phyloP scores from a whole-genome alignment of 1,284 basidiomycete genomes.

The Leccinum pallidistipes region DNA sequence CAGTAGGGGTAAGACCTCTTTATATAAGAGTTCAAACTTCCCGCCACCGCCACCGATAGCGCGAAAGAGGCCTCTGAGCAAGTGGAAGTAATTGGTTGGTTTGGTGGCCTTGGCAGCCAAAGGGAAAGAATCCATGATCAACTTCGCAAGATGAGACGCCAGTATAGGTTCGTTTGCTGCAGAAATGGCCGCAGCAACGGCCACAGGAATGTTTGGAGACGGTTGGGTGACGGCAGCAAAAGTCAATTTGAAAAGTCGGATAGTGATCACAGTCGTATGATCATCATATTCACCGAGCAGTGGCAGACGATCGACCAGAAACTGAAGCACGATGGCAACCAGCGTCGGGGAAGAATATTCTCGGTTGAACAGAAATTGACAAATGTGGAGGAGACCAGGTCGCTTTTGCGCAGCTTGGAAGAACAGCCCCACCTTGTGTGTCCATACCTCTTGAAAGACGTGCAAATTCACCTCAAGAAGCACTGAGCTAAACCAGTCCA shows the following conservation, averaged over 20 bases:
- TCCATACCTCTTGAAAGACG: conserved; percentile 95
- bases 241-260: conserved; percentile 95
- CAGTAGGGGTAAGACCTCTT: conserved; percentile 93
- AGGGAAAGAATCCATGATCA: conserved; percentile 98
- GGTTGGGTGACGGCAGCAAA: conserved; percentile 86
- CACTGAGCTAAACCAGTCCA: conserved; percentile 83
- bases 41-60: conserved; percentile 96
- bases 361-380: conserved; percentile 83
- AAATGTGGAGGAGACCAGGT: conserved; percentile 81
- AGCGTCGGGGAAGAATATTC: conserved; percentile 87
- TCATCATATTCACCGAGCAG: conserved; percentile 87
- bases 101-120: conserved; percentile 90
- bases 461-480: conserved; percentile 85
- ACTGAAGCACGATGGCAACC: conserved; percentile 90
- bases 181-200: conserved; percentile 42
- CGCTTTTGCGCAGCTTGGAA: conserved; percentile 79
- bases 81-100: conserved; percentile 91
- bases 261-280: conserved; percentile 75
- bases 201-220: background rate
- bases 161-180: conserved; percentile 87
- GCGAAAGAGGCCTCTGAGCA: conserved; percentile 93
- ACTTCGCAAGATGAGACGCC: conserved; percentile 88
- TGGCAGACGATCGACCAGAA: conserved; percentile 83
- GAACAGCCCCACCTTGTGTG: conserved; percentile 87
- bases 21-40: conserved; percentile 93